Evolutionary conservation across 768 basidiomycete genomes (phyloP).

Genomic region (Hericium coralloides): DNA sequence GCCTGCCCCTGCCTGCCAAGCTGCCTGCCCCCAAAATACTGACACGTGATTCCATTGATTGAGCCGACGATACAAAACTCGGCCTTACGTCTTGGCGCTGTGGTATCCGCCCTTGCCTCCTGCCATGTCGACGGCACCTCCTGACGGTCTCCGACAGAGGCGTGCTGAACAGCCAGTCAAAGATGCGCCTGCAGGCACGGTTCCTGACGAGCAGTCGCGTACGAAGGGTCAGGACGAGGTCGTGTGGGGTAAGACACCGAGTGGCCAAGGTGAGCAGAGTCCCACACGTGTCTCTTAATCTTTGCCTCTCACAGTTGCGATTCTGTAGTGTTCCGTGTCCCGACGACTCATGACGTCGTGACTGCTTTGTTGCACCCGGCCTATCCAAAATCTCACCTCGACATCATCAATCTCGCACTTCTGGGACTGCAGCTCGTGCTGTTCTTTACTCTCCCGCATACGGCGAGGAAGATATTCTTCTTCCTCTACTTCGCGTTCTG

Average conservation of each 20-base stretch:
- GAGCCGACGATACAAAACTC: neutral
- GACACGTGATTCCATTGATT: neutral
- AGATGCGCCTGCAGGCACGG: neutral
- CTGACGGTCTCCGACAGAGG: neutral
- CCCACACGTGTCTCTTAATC: neutral
- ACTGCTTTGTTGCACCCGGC: conserved; percentile 78
- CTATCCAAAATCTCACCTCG: conserved; percentile 83
- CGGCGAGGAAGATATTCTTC: conserved; percentile 58
- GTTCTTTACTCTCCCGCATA: conserved; percentile 56
- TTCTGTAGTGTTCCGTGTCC: conserved; percentile 77
- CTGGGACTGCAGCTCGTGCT: conserved; percentile 72
- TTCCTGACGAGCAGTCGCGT: neutral
- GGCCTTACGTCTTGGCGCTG: neutral
- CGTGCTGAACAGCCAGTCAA: neutral
- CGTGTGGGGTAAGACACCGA: neutral
- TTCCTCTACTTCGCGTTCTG: conserved; percentile 88
- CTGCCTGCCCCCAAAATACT: too few species aligned
- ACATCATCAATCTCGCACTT: conserved; percentile 74
- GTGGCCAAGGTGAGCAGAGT: neutral
- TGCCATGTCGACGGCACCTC: neutral
- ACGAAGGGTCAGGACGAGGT: neutral
- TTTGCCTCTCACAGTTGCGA: neutral
- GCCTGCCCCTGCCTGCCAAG: too few species aligned
- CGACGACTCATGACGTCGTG: conserved; percentile 85
- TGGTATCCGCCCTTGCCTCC: neutral